phyloP scores from a whole-genome alignment of 1,139 yeast species.

The Kodamaea sp. region DNA sequence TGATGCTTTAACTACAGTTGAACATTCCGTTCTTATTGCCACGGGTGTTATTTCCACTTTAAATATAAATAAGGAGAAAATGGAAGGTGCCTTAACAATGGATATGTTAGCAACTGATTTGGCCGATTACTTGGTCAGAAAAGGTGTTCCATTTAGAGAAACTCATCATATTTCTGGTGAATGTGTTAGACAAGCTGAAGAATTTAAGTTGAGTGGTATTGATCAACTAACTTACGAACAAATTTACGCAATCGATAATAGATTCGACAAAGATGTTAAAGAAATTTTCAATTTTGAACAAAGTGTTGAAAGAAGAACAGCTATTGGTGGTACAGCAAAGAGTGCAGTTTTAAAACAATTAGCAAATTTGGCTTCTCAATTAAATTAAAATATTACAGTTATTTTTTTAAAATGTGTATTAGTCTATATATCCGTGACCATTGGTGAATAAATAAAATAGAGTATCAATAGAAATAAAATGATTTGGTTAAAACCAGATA shows the following conservation, averaged over 20 bases:
- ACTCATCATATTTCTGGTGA: constrained; percentile 98
- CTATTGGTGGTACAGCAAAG: constrained; percentile 96
- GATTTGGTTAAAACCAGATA: no score
- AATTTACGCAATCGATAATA: constrained; percentile 68
- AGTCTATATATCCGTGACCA: no score
- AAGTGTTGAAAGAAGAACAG: constrained; percentile 94
- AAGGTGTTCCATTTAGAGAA: constrained; percentile 98
- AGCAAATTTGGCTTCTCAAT: constrained; percentile 28
- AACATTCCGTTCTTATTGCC: constrained; percentile 88
- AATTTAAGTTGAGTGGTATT: constrained; percentile 67
- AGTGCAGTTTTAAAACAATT: constrained; percentile 81
- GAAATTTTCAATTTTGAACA: constrained; percentile 86
- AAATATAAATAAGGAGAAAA: constrained; percentile 62
- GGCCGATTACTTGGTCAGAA: constrained; percentile 95
- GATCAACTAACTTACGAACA: constrained; percentile 75
- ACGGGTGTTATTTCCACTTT: constrained; percentile 94
- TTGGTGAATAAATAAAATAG: no score
- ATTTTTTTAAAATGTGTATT: no score
- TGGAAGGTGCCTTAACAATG: constrained; percentile 90
- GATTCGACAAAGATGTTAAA: constrained; percentile 78
- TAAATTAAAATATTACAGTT: constrained; percentile 2
- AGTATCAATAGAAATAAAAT: no score
- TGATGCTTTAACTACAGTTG: constrained; percentile 85
- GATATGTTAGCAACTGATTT: constrained; percentile 98
- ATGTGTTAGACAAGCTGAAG: constrained; percentile 91